Base-by-base conservation (phyloP, 345 rosid genomes). In the Eutrema heterophyllum region DNA sequence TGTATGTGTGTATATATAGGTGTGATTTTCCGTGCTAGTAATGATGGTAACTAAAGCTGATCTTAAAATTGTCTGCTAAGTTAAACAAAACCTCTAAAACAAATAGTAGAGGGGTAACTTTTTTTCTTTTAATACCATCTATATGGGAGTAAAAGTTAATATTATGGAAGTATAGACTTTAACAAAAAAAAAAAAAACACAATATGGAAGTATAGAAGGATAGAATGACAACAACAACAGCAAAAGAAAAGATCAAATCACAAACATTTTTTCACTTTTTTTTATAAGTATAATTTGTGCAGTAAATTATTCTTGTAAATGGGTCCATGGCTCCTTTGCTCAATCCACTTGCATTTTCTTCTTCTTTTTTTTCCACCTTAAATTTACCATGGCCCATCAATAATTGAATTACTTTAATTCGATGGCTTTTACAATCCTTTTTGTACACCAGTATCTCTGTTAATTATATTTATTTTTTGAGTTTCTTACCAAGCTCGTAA, bases 1-100 rank as follows among this genome's bases (percentile, higher is more conserved):
- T 46, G n/a, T 72, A 1, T 46, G 3, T 53, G 18, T 53, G 7
- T 53, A 16, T 38, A 49, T 7, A 49, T 39, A 56, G 2, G n/a
- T 74, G 43, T 75, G 74, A 68, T 60, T 68, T 75, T 75, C 64
- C 73, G 73, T 68, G 71, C 71, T 40, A 64, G 60, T 70, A 39
- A 76, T 70, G 75, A 76, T 76, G 46, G 62, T 52, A 68, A 67
- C 55, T 68, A 60, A 44, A 60, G 64, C 38, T 68, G 50, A 26
- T 44, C 24, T 38, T 64, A 70, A 49, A 46, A 46, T 38, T 63
- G 58, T 27, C 60, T 76, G 29, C 43, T 39, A n/a, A 44, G 48
- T 44, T 27, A 15, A 48, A 7, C 67, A 36, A 44, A 38, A 64
- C 36, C 26, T 10, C 35, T 3, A 32, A 24, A 56, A 49, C 49